These are phyloP conservation scores for Trypanosoma cruzi DNA, from an alignment of 208 protist species.

Conservation along the genomic window DNA sequence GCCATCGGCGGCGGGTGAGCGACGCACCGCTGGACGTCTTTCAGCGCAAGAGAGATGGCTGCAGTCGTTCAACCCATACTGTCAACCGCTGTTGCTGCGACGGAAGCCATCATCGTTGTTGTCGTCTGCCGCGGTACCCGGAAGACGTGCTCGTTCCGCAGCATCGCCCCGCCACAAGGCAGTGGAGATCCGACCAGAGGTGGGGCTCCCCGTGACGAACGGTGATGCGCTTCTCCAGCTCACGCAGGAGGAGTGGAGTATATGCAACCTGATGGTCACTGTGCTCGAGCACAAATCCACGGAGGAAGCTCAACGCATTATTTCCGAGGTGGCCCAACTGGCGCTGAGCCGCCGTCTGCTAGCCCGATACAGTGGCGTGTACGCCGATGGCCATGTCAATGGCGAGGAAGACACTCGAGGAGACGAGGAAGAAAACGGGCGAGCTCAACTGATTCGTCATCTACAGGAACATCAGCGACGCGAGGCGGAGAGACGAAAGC, in stretches of 20 bases:
- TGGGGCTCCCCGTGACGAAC: too few species aligned
- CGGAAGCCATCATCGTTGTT: neutral
- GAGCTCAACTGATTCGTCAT: slow-evolving; percentile 20
- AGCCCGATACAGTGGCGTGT: slow-evolving; percentile 30
- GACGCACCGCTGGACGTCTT: neutral
- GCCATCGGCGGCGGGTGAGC: neutral
- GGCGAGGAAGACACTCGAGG: neutral
- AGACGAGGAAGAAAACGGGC: neutral
- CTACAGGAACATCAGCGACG: slow-evolving; percentile 6
- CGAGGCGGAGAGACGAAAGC: slow-evolving; percentile 4
- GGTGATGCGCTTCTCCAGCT: slow-evolving; percentile 5
- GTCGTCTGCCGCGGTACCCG: neutral
- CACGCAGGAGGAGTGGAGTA: slow-evolving; percentile 20
- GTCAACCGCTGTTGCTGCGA: slow-evolving; percentile 4
- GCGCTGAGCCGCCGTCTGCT: slow-evolving; percentile 25
- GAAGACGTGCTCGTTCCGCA: neutral
- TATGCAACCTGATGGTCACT: slow-evolving; percentile 29
- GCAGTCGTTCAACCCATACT: neutral
- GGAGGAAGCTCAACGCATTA: slow-evolving; percentile 24
- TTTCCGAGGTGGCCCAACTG: slow-evolving; percentile 13
- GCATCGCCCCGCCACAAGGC: slow-evolving; percentile 7
- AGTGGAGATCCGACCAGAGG: neutral
- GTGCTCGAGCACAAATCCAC: slow-evolving; percentile 24
- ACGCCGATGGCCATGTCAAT: neutral
- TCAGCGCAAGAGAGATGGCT: neutral